Evolutionary conservation across 257 asterid species (phyloP).

Genomic region (Misopates orontium): DNA sequence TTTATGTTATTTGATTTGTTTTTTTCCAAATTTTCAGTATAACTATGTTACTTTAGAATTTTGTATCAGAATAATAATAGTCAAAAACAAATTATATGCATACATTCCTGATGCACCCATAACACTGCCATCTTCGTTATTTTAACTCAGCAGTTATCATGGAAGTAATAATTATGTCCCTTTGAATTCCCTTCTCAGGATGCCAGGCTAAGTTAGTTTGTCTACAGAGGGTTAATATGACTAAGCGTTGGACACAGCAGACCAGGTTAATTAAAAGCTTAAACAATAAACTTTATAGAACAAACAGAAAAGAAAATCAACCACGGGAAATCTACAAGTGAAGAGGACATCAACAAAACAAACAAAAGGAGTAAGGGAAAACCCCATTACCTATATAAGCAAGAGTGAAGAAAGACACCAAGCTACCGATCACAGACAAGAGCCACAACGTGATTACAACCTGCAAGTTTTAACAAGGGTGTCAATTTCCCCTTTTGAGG

Average conservation of each 20-base stretch:
- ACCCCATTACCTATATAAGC: conserved; percentile 68
- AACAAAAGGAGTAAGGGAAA: conserved; percentile 20
- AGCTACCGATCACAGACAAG: conserved; percentile 81
- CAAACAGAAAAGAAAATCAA: conserved; percentile 14
- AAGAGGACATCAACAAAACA: conserved; percentile 10
- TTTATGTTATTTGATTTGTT: too few relatives aligned
- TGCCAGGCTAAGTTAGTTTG: conserved; percentile 7
- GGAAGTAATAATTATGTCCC: background rate
- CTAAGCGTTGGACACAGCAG: background rate
- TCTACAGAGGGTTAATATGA: conserved; percentile 1
- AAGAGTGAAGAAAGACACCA: conserved; percentile 79
- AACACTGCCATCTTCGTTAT: background rate
- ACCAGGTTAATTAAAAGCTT: background rate
- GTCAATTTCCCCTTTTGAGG: background rate
- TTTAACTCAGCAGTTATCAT: background rate
- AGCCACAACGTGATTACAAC: conserved; percentile 91
- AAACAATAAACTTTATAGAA: background rate
- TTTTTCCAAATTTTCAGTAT: too few relatives aligned
- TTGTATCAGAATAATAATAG: background rate
- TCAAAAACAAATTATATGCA: conserved; percentile 6
- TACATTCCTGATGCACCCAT: background rate
- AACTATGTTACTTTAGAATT: too few relatives aligned
- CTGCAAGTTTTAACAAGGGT: conserved; percentile 57
- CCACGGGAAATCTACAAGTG: background rate
- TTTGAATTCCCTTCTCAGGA: conserved; percentile 1